Evolutionary conservation across 495 filamentous ascomycete species (phyloP), one percentile per base, ranked within the genome.

Genomic region (Ramalina intermedia): DNA sequence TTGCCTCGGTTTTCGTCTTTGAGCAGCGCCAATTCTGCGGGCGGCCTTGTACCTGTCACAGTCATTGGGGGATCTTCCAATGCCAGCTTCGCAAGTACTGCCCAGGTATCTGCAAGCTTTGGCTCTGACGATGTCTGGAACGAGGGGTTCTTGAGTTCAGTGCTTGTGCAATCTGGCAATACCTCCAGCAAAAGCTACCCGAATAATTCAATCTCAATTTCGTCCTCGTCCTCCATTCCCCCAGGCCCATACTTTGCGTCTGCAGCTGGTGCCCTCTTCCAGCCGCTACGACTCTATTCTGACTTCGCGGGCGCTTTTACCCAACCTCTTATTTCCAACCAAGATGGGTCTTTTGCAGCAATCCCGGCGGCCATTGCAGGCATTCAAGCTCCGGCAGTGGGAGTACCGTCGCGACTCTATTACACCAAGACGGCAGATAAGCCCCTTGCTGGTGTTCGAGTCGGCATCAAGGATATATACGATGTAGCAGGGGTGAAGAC

Each of bases 401-500:
- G 64, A 5, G 75, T 79, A 1, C 75, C 76, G 0, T 79, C 74
- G 14, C 63, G 73, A 6, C 63, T 81, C 0, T 79, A 79, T 55
- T 67, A 59, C 53, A 66, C 66, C 38, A 66, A 61, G 42, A 69
- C 66, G 0, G 51, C 57, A 2, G 49, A 50, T 3, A 62, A 66
- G 52, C 72, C 72, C 0, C 60, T 77, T 4, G 65, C 66, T 5
- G 73, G 75, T 6, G 57, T 69, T n/a, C 65, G 79, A 11, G 50
- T 80, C 2, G 76, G 69, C 1, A 63, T 82, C 52, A 84, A 84
- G 59, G 80, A 82, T 51, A 74, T 80, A 43, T 78, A 71, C 58
- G 66, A 76, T 26, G 58, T 82, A 9, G 66, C 65, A 0, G 78
- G 79, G 2, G 55, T 78, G 1, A 70, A 70, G 48, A 74, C 69